These are phyloP conservation scores for Nemania sp. DNA, from an alignment of 2,329 filamentous ascomycete species.

Conservation along the genomic window DNA sequence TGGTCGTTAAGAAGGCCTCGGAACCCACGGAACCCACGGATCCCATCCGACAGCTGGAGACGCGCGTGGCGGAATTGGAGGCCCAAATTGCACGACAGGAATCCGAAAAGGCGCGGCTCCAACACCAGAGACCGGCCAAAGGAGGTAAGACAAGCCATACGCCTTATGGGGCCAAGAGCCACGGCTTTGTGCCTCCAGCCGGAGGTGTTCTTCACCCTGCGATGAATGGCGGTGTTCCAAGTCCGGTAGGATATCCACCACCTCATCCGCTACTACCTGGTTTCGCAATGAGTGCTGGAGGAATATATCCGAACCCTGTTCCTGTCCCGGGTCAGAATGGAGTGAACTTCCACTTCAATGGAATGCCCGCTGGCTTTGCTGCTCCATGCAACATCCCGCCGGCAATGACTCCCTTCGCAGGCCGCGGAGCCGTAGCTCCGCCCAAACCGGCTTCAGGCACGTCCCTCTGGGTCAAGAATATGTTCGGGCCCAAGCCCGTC, in stretches of 20 bases:
- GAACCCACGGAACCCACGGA: not conserved
- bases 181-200: not conserved
- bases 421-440: not conserved
- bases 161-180: not conserved
- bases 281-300: constrained; percentile 6
- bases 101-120: not conserved
- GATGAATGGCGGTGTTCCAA: constrained; percentile 4
- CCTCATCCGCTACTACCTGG: not conserved
- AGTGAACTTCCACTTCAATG: not conserved
- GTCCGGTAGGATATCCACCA: constrained; percentile 7
- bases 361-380: not conserved
- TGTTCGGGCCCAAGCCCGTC: constrained; percentile 41
- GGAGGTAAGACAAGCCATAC: constrained; percentile 4
- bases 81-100: constrained; percentile 18
- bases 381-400: constrained; percentile 1
- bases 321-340: not conserved
- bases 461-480: constrained; percentile 30
- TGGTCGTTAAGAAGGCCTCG: not conserved
- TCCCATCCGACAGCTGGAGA: constrained; percentile 19
- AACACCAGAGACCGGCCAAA: constrained; percentile 3
- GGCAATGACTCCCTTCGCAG: not conserved
- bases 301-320: not conserved
- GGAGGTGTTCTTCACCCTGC: constrained; percentile 2
- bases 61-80: constrained; percentile 26
- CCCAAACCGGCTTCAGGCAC: constrained; percentile 5